phyloP scores from a whole-genome alignment of 208 protist species.

The Leishmania arabica region DNA sequence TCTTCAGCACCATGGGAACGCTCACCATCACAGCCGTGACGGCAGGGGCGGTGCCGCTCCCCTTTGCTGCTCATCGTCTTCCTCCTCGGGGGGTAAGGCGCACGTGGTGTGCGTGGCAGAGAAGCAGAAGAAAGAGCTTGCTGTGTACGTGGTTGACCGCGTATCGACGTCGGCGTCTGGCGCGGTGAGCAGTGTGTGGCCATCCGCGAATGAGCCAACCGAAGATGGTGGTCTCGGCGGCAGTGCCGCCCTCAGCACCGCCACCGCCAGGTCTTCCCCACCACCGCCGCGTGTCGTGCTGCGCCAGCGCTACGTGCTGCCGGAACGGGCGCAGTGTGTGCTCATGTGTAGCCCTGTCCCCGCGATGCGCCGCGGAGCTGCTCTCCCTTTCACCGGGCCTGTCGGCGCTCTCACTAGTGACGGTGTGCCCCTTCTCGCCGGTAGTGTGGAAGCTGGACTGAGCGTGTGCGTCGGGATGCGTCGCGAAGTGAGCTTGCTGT shows the following conservation, averaged over 20 bases:
- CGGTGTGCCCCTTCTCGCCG: not conserved
- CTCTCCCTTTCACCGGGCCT: not conserved
- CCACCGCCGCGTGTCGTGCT: conserved; percentile 27
- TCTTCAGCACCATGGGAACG: not conserved
- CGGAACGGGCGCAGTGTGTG: conserved; percentile 44
- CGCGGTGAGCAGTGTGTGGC: not conserved
- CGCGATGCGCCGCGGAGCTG: not conserved
- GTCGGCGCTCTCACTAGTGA: not conserved
- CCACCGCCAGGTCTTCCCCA: not conserved
- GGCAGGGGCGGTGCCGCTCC: not conserved
- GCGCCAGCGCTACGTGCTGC: conserved; percentile 44
- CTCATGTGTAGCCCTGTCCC: conserved; percentile 40
- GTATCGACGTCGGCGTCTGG: conserved; percentile 14
- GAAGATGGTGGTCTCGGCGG: not conserved
- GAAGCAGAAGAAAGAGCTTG: conserved; percentile 24
- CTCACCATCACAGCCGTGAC: not conserved
- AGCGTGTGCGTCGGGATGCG: conserved; percentile 76
- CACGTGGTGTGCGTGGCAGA: conserved; percentile 35
- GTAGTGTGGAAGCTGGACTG: conserved; percentile 28
- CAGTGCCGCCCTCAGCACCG: not conserved
- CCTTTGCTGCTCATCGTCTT: not conserved
- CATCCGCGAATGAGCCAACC: not conserved
- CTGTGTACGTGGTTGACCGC: conserved; percentile 31
- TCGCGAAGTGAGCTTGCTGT: conserved; percentile 63
- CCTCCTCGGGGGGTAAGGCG: not conserved